These are phyloP conservation scores for Aspergillus oerlinghausenensis DNA, from an alignment of 2,329 filamentous ascomycete species.

Conservation along the genomic window DNA sequence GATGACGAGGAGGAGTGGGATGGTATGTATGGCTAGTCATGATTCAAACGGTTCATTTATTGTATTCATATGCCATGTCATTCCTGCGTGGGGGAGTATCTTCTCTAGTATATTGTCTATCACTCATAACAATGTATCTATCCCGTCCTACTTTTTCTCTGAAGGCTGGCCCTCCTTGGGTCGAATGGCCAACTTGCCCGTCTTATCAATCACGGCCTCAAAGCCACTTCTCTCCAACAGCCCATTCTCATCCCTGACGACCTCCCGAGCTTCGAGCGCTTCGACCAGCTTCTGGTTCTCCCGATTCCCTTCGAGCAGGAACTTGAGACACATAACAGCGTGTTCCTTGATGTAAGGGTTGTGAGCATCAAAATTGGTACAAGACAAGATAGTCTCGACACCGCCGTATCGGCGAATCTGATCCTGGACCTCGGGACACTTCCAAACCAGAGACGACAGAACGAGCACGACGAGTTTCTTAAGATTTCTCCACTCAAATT, in stretches of 20 bases:
- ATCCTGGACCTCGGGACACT: constrained; percentile 75
- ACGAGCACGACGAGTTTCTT: constrained; percentile 92
- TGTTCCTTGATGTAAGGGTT: constrained; percentile 94
- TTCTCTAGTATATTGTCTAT: background rate
- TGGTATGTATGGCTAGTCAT: constrained; percentile 41
- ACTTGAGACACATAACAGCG: constrained; percentile 83
- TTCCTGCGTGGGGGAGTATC: background rate
- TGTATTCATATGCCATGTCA: background rate
- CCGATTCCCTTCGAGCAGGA: constrained; percentile 49
- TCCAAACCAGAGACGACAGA: constrained; percentile 82
- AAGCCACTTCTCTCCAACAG: constrained; percentile 40
- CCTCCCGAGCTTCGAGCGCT: constrained; percentile 43
- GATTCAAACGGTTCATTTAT: background rate
- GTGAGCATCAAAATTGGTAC: constrained; percentile 85
- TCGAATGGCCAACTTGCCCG: constrained; percentile 40
- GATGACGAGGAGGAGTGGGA: constrained; percentile 46
- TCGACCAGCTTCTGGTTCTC: constrained; percentile 53
- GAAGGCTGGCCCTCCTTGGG: constrained; percentile 24
- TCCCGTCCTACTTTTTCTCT: background rate
- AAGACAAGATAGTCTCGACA: constrained; percentile 81
- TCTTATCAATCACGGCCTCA: constrained; percentile 40
- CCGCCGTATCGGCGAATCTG: constrained; percentile 83
- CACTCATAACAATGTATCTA: background rate
- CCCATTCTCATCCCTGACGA: constrained; percentile 38
- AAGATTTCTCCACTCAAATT: constrained; percentile 73